These are phyloP conservation scores for Globisporangium emineosum DNA, from an alignment of 352 stramenopile genomes.

Conservation along the genomic window DNA sequence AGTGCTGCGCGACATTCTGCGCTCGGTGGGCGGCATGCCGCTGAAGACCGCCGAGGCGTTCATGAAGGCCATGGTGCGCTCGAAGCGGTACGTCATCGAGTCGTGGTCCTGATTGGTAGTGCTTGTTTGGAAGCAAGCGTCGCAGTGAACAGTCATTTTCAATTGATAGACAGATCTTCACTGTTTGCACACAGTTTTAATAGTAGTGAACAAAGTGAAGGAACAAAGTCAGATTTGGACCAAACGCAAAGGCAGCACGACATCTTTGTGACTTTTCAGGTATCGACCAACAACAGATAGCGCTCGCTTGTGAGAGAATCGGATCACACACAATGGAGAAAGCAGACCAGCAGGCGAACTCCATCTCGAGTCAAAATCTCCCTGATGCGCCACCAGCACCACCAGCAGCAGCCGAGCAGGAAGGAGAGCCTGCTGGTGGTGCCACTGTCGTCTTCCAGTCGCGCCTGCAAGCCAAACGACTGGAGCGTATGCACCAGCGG, in stretches of 20 bases:
- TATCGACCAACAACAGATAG: too few relatives aligned
- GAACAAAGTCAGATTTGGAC: too few relatives aligned
- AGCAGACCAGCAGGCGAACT: background rate
- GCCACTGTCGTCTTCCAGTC: constrained; percentile 35
- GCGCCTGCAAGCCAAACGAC: constrained; percentile 53
- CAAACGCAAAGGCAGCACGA: too few relatives aligned
- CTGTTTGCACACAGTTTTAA: too few relatives aligned
- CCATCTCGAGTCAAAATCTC: background rate
- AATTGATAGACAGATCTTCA: too few relatives aligned
- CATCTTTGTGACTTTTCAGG: too few relatives aligned
- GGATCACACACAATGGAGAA: background rate
- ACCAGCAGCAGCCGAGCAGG: background rate
- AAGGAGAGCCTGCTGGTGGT: background rate
- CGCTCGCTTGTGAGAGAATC: background rate
- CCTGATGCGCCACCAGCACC: background rate
- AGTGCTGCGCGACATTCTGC: constrained; percentile 83
- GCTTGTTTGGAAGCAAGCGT: too few relatives aligned
- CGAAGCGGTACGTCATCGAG: constrained; percentile 84
- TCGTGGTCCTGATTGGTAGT: constrained; percentile 65
- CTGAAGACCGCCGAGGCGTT: constrained; percentile 60
- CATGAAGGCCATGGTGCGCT: constrained; percentile 71
- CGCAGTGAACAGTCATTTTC: too few relatives aligned
- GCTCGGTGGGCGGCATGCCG: constrained; percentile 65
- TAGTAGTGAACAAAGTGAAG: too few relatives aligned
- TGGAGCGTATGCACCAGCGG: constrained; percentile 38